phyloP scores from a whole-genome alignment of 2,329 filamentous ascomycete genomes.

The Aspergillus hortae region DNA sequence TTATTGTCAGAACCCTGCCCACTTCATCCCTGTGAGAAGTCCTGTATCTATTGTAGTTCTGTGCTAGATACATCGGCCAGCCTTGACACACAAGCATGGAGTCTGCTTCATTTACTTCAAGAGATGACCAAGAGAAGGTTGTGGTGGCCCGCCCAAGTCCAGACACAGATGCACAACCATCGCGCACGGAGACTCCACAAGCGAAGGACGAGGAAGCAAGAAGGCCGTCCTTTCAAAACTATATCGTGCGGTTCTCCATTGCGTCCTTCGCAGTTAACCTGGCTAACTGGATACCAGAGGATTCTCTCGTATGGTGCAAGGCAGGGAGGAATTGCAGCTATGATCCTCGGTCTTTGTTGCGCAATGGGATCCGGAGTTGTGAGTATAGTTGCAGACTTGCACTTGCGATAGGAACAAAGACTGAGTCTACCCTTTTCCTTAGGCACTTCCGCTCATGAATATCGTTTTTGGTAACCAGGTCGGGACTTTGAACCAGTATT shows the following conservation, averaged over 20 bases:
- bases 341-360: slow-evolving; percentile 12
- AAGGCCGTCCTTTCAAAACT: too few species aligned
- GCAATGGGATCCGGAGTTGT: slow-evolving; percentile 24
- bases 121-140: too few species aligned
- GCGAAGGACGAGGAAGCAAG: too few species aligned
- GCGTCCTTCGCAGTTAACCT: neutral
- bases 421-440: neutral
- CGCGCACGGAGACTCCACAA: too few species aligned
- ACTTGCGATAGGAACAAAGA: neutral
- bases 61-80: neutral
- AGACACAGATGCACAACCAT: too few species aligned
- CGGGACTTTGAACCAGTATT: slow-evolving; percentile 56
- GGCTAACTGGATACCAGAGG: neutral
- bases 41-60: neutral
- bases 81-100: neutral
- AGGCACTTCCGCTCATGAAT: slow-evolving; percentile 52
- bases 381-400: slow-evolving; percentile 1
- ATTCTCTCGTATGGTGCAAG: slow-evolving; percentile 16
- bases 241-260: too few species aligned
- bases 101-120: neutral
- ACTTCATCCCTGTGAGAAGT: too few species aligned
- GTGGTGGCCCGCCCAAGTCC: too few species aligned
- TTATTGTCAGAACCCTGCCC: too few species aligned
- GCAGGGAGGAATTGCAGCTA: slow-evolving; percentile 10
- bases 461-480: slow-evolving; percentile 56